phyloP scores from a whole-genome alignment of 2,329 filamentous ascomycete species.

The Lecanicillium sp. region DNA sequence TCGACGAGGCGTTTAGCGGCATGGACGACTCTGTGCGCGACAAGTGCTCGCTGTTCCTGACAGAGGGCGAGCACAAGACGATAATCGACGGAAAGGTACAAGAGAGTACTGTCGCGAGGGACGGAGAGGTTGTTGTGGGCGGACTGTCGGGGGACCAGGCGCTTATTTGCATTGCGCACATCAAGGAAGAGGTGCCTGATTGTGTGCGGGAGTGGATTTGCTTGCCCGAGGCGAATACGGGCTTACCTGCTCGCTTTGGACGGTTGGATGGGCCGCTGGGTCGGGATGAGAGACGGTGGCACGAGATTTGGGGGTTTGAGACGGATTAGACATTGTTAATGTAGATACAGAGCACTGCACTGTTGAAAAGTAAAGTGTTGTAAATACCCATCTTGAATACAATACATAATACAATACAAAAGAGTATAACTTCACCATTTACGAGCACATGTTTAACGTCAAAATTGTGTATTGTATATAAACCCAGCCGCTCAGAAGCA shows the following conservation, averaged over 20 bases:
- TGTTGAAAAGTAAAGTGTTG: conserved; percentile 1
- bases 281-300: conserved; percentile 50
- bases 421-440: too few species aligned
- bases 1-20: conserved; percentile 83
- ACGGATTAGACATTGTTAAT: neutral
- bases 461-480: too few species aligned
- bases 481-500: too few species aligned
- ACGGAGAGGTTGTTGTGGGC: conserved; percentile 39
- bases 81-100: conserved; percentile 28
- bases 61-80: conserved; percentile 47
- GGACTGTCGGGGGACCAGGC: conserved; percentile 68
- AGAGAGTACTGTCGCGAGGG: conserved; percentile 35
- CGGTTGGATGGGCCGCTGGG: conserved; percentile 53
- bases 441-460: too few species aligned
- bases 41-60: conserved; percentile 77
- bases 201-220: conserved; percentile 79
- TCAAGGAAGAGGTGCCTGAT: conserved; percentile 81
- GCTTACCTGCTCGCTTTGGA: conserved; percentile 53
- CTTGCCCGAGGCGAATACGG: conserved; percentile 66
- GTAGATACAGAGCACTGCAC: conserved; percentile 4
- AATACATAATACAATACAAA: too few species aligned
- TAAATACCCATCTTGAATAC: too few species aligned
- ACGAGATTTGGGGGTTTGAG: conserved; percentile 51
- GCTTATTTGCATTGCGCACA: conserved; percentile 85
- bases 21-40: conserved; percentile 78